Evolutionary conservation across 148 eudicot genomes (phyloP).

Genomic region (Chenopodium quinoa): DNA sequence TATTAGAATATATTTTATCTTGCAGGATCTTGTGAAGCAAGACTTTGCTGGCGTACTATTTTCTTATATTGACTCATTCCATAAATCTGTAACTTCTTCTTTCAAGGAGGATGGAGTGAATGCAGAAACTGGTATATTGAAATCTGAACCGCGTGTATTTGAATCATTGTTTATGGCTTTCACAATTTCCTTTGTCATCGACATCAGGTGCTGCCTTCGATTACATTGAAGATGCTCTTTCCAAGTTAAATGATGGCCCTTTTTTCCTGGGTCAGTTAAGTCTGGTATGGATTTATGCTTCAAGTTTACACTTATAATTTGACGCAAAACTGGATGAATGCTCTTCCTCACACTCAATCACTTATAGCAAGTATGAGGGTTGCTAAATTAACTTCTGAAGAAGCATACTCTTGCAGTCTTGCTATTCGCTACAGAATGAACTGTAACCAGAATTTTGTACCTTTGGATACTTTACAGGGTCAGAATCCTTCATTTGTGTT

Average conservation of each 20-base stretch:
- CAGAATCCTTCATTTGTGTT: neutral
- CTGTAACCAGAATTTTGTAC: neutral
- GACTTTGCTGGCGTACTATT: constrained; percentile 55
- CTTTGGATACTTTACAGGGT: neutral
- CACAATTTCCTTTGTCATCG: constrained; percentile 6
- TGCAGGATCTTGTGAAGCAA: constrained; percentile 59
- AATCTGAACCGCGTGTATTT: neutral
- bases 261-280: constrained; percentile 63
- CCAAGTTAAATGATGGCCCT: constrained; percentile 58
- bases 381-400: neutral
- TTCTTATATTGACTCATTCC: constrained; percentile 48
- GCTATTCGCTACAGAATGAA: neutral
- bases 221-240: constrained; percentile 56
- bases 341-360: neutral
- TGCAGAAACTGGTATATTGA: constrained; percentile 58
- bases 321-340: neutral
- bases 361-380: neutral
- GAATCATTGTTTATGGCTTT: neutral
- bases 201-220: constrained; percentile 60
- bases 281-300: constrained; percentile 40
- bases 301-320: neutral
- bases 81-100: constrained; percentile 50
- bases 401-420: neutral
- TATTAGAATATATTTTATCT: constrained; percentile 5
- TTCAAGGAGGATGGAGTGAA: constrained; percentile 46